Evolutionary conservation across 345 rosid genomes (phyloP).

Genomic region (Eucalyptus cloeziana): DNA sequence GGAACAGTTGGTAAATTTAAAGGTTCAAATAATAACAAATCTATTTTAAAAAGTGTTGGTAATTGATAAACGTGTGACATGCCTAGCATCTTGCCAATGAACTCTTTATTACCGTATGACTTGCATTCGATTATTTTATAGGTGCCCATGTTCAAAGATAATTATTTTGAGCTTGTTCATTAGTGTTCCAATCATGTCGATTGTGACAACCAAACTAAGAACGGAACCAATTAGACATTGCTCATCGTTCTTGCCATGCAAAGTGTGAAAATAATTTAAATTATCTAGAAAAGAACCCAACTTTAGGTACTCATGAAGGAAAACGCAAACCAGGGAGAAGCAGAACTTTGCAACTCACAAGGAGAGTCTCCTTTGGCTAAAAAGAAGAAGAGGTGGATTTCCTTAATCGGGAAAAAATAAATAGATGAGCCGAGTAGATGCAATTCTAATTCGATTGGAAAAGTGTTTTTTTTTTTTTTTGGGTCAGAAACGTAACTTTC

Average conservation of each 20-base stretch:
- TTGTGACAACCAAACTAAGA: background rate
- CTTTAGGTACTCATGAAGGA: background rate
- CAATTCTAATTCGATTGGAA: background rate
- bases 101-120: background rate
- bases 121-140: background rate
- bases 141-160: background rate
- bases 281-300: background rate
- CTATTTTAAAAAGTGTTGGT: background rate
- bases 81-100: background rate
- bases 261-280: background rate
- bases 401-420: too few relatives aligned
- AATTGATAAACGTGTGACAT: background rate
- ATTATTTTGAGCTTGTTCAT: background rate
- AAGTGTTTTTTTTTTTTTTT: too few relatives aligned
- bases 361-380: background rate
- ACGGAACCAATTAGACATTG: background rate
- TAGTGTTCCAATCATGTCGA: background rate
- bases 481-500: too few relatives aligned
- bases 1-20: too few relatives aligned
- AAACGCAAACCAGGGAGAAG: background rate
- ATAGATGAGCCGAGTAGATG: background rate
- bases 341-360: background rate
- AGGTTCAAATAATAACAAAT: too few relatives aligned
- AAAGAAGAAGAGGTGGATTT: too few relatives aligned
- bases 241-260: background rate